Base-by-base conservation (phyloP, 176 grass and related monocot genomes). In the Stipa capillata region DNA sequence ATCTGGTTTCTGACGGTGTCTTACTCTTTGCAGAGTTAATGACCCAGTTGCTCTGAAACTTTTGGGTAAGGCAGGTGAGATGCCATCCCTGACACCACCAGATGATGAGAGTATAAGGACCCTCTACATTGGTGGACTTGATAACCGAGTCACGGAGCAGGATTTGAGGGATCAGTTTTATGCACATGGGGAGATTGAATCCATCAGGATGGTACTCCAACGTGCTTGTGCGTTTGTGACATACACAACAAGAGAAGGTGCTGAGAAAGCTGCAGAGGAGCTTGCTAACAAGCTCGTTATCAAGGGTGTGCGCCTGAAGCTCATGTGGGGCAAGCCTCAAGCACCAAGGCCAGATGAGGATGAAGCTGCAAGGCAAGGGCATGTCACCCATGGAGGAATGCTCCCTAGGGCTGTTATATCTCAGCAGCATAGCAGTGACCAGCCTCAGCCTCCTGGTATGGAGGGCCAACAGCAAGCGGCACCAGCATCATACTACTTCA, bases 281-380 rank as follows among this genome's bases (percentile, higher is more conserved):
- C 85, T 95, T 68, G 85, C 82, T 21, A 99, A 99, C 88, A 99
- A 95, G 78, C 72, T 99, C 57, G 96, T 99, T 77, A 84, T 99
- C 32, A 99, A 99, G 42, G 96, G 92, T 12, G 52, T 99, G 69
- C 90, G 90, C 32, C 71, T 99, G 73, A 95, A 99, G 88, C 88
- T 99, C 67, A 99, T 99, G 96, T 99, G 96, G 96, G 96, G 92
- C 16, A 88, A 79, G 47, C 92, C 96, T 44, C 96, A 93, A 47
- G 92, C 92, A 14, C 83, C 87, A 83, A 99, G 87, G 31, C 79
- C 71, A 47, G 90, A 88, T 39, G 90, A 86, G 8, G 89, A 94
- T 18, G 95, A 92, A 17, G 74, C 83, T 51, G 88, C 37, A 9
- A 88, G 74, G 59, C 90, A 88, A 84, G 95, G 92, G 28, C 85